Evolutionary conservation across 306 rosid species (phyloP), one percentile per base, ranked within the genome.

Genomic region (Luffa aegyptiaca): DNA sequence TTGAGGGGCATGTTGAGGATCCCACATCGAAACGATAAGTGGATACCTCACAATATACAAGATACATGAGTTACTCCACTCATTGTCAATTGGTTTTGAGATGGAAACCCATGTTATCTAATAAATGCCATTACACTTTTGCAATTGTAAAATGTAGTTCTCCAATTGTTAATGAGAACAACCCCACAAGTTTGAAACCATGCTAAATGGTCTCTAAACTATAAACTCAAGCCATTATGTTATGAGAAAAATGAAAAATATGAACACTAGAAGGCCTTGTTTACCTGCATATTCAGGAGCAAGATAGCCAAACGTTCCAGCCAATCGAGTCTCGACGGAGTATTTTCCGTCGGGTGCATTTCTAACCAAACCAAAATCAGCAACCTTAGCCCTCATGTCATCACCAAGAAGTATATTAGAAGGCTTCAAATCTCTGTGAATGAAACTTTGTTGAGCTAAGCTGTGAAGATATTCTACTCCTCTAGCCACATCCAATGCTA

Each of bases 201-300:
- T 42, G 33, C 51, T 68, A 42, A n/a, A 68, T 42, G 5, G 20
- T 36, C 18, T 42, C 53, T 42, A n/a, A 1, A 69, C 11, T 10
- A 69, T 42, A n/a, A 69, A 69, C 17, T 69, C 3, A 1, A 42
- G 53, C 5, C 11, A 64, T 64, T 64, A 16, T 14, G 21, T 12
- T 13, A 65, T 26, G 5, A 65, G 26, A 65, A 65, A 65, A 37
- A 63, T 35, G 42, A 36, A 7, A 7, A 70, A 44, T 44, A 44
- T 35, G 36, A n/a, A 71, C 42, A 46, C 3, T 11, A 20, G 14
- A 49, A 71, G 11, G 17, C 39, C 75, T 79, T 69, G 69, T 81
- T 81, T 90, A 94, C 98, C 97, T 56, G 97, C 98, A 81, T 94
- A 94, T 81, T 94, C 97, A 51, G 98, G 98, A 74, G 98, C 98